Evolutionary conservation across 495 filamentous ascomycete genomes (phyloP), one percentile per base, ranked within the genome.

Genomic region (Aspergillus bridgeri): DNA sequence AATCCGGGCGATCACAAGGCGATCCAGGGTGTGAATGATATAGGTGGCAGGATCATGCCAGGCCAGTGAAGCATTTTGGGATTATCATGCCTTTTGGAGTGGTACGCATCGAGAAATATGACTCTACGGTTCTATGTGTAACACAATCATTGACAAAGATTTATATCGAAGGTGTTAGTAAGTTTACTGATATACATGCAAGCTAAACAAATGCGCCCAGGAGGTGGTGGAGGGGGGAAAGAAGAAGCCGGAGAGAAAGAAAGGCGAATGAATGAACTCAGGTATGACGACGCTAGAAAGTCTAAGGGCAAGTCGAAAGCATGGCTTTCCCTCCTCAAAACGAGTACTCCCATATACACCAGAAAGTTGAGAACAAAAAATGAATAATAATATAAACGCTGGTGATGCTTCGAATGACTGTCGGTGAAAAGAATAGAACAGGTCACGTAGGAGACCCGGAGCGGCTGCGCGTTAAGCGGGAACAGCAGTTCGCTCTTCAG

Each of bases 1-100:
- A 96, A 96, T 63, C 93, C 93, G 17, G 80, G 70, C 54, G 94
- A 98, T 75, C 94, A 98, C 76, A 75, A 79, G 43, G 65, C 77
- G 44, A 78, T 81, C 24, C 75, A 72, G 5, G 79, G 79, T 5
- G 70, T 81, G 19, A 76, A 60, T 44, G 74, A 69, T 8, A 56
- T 75, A 42, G 73, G 74, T 8, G 62, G 69, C 18, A 71, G 68
- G 24, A 65, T 75, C 20, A 76, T 75, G 71, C 74, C 73, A 56
- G 77, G 70, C 20, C 70, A 73, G 56, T 77, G 64, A 65, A 9
- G 21, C 11, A 20, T 44, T 43, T 18, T 24, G 17, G 43, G 45
- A 21, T 2, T 44, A 9, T 20, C 27, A 6, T 27, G 24, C 9
- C 13, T 8, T 42, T 43, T 3, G 21, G 33, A 15, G 9, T 13